A percentile compares a stretch with the other conserved stretches of the same genome.
phyloP scores from a whole-genome alignment of 176 grass and related monocot species.

The Typha latifolia region DNA sequence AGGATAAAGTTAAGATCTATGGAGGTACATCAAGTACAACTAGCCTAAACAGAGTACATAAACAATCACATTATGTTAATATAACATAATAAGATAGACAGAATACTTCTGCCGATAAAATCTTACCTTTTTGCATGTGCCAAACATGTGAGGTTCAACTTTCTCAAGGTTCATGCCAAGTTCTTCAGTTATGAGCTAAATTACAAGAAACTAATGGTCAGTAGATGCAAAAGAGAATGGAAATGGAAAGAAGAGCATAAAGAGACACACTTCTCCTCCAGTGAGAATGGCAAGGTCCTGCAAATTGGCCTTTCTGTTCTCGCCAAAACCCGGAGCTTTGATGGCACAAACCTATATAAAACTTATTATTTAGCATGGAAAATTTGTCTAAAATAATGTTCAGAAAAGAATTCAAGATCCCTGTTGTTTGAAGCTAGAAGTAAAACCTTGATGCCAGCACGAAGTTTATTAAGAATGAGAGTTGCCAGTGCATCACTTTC shows the following conservation, averaged over 20 bases:
- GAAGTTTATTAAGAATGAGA: constrained; percentile 68
- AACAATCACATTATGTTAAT: background rate
- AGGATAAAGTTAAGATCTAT: too few relatives aligned
- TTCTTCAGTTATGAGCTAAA: constrained; percentile 42
- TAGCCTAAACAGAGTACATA: background rate
- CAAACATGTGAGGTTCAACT: constrained; percentile 37
- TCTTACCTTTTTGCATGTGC: constrained; percentile 70
- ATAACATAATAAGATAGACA: background rate
- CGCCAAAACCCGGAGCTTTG: constrained; percentile 70
- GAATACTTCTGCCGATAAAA: background rate
- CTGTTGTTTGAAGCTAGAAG: background rate
- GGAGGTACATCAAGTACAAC: background rate
- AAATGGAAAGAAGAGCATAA: background rate
- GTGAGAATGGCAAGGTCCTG: constrained; percentile 69
- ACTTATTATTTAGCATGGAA: background rate
- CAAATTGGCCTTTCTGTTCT: constrained; percentile 58
- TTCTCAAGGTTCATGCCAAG: constrained; percentile 58
- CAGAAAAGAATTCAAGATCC: background rate
- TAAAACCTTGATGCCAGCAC: constrained; percentile 36
- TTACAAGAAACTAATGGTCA: background rate
- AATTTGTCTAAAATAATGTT: background rate
- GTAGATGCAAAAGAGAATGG: background rate
- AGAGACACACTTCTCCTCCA: constrained; percentile 39
- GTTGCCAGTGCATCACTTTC: constrained; percentile 80
- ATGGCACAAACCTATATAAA: constrained; percentile 44